Conservation (phyloP, 2,329 filamentous ascomycete genomes). For the Knufia petricola region DNA sequence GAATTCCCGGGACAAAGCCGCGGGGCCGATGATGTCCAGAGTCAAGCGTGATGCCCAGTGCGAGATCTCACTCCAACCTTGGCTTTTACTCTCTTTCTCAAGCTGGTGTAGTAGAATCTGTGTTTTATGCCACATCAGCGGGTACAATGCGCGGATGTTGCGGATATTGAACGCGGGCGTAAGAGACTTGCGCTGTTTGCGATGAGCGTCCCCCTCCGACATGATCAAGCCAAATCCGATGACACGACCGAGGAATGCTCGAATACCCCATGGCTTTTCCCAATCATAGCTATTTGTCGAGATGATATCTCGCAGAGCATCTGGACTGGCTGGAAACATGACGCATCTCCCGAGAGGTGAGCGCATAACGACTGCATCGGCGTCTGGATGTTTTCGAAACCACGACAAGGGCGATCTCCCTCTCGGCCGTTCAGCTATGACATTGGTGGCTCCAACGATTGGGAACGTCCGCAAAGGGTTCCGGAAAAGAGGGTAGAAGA, state of each 20-base stretch:
- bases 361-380: not conserved
- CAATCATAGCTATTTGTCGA: constrained; percentile 46
- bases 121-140: constrained; percentile 32
- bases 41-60: constrained; percentile 37
- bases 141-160: constrained; percentile 29
- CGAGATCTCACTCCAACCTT: constrained; percentile 3
- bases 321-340: not conserved
- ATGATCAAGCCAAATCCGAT: constrained; percentile 44
- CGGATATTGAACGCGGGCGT: constrained; percentile 31
- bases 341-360: not conserved
- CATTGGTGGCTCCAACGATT: not conserved
- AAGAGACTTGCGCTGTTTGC: constrained; percentile 35
- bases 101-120: constrained; percentile 27
- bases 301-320: constrained; percentile 41
- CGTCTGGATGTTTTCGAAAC: not conserved
- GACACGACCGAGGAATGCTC: constrained; percentile 39
- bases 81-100: constrained; percentile 23
- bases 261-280: constrained; percentile 39
- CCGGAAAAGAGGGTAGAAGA: not conserved
- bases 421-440: not conserved
- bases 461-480: not conserved
- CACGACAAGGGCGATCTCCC: not conserved
- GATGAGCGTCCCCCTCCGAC: constrained; percentile 42
- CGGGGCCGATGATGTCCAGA: constrained; percentile 49
- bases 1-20: constrained; percentile 50